Conservation (phyloP, 2,329 filamentous ascomycete genomes). For the Hortaea werneckii region DNA sequence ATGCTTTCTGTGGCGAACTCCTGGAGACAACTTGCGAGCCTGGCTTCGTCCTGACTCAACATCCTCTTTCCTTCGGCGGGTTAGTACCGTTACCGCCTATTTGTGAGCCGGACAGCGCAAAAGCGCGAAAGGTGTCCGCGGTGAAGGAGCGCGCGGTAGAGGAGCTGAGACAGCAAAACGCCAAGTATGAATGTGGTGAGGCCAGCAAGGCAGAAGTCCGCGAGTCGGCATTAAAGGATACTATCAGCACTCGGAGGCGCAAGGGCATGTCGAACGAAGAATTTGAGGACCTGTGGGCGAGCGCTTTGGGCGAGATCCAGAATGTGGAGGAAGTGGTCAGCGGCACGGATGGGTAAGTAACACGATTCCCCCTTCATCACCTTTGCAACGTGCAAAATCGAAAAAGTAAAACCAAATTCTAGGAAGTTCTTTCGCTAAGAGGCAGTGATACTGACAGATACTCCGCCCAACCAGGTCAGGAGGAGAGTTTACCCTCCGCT, state of each 20-base stretch:
- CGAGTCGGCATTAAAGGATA: conserved; percentile 63
- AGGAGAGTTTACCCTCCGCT: conserved; percentile 53
- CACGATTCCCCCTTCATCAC: background rate
- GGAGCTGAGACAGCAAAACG: conserved; percentile 72
- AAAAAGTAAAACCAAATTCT: background rate
- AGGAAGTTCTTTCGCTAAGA: background rate
- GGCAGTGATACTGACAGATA: conserved; percentile 72
- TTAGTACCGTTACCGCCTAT: conserved; percentile 76
- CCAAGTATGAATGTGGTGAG: conserved; percentile 83
- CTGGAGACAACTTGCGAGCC: conserved; percentile 71
- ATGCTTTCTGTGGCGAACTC: conserved; percentile 78
- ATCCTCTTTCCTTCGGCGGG: conserved; percentile 73
- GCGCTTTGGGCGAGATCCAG: conserved; percentile 62
- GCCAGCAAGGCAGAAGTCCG: conserved; percentile 55
- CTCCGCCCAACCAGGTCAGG: conserved; percentile 53
- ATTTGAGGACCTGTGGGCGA: conserved; percentile 79
- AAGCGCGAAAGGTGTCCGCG: conserved; percentile 72
- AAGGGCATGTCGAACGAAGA: conserved; percentile 78
- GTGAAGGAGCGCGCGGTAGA: conserved; percentile 84
- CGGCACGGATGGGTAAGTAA: conserved; percentile 49
- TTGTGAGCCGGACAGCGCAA: conserved; percentile 91
- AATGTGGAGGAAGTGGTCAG: conserved; percentile 50
- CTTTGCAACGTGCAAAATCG: background rate
- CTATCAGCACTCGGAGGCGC: conserved; percentile 63
- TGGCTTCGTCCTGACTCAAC: conserved; percentile 75